Base-by-base conservation (phyloP, 805 yeast genomes). In the Starmera caribaea region DNA sequence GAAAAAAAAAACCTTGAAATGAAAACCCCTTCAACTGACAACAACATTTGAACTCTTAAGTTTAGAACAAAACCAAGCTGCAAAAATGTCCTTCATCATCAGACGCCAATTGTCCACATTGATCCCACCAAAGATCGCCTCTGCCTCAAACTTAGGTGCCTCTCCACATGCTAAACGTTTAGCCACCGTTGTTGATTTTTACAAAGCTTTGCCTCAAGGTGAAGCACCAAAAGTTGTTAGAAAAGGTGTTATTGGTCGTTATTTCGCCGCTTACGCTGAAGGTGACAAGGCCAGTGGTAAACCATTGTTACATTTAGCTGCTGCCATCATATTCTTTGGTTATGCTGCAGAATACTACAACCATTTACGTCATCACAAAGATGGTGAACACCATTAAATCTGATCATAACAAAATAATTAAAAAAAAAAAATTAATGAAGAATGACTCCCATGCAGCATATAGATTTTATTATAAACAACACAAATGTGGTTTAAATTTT, bases 111-210 rank as follows among this genome's bases (percentile, higher is more conserved):
- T 90, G 65, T 88, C 97, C 50, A 83, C 97, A 58, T 75, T 90
- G 71, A 89, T 90, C 61, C 98, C 98, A 55, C 98, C 98, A 65
- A 90, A 90, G 90, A 81, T 90, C 61, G 97, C 96, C 42, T 88
- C 97, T 47, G 92, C 96, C 36, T 62, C 80, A 82, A 89, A 87
- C 82, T 73, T 92, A 52, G 95, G 96, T 44, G 76, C 95, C 45
- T 87, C 88, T 70, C 96, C 97, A 58, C 83, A 90, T 57, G 97
- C 97, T 55, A 86, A 87, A 76, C 86, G 95, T 71, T 86, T 92
- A 81, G 81, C 86, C 51, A 84, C 85, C 64, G 95, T 90, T 57
- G 97, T 90, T 56, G 74, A 85, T 49, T 89, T 92, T 78, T 90
- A 90, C 83, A 85, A 90, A 72, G 80, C 87, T 54, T 78, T 90